A percentile compares a stretch with the other conserved stretches of the same genome.
Conservation (phyloP, 352 stramenopile species). For the Phytophthora fragariae region DNA sequence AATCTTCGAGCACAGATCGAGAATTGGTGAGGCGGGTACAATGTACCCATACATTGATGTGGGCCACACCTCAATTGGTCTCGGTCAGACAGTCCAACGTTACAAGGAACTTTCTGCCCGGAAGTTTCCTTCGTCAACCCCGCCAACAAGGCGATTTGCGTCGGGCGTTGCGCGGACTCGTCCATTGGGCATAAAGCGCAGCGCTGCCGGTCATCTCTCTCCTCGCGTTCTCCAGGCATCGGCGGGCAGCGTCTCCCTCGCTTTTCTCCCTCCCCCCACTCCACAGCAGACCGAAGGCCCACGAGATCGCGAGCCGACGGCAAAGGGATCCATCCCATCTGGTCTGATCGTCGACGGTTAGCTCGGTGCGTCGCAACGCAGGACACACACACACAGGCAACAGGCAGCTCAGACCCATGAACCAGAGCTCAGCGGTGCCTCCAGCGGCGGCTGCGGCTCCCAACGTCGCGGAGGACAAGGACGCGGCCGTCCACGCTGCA, state of each 20-base stretch:
- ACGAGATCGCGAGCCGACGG: slow-evolving; percentile 12
- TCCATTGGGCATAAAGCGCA: slow-evolving; percentile 31
- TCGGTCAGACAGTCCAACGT: too few species aligned
- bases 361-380: neutral
- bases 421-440: slow-evolving; percentile 13
- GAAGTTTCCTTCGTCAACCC: neutral
- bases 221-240: slow-evolving; percentile 5
- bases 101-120: too few species aligned
- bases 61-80: too few species aligned
- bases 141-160: slow-evolving; percentile 40
- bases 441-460: slow-evolving; percentile 6
- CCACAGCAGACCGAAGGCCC: neutral
- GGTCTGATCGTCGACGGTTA: slow-evolving; percentile 5
- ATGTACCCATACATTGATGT: too few species aligned
- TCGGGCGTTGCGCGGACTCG: slow-evolving; percentile 1
- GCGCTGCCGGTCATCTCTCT: slow-evolving; percentile 3
- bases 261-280: slow-evolving; percentile 1
- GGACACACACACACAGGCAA: neutral
- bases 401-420: slow-evolving; percentile 13
- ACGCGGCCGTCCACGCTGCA: slow-evolving; percentile 28
- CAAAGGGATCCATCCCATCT: slow-evolving; percentile 22
- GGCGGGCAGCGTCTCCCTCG: neutral
- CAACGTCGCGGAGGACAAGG: slow-evolving; percentile 2
- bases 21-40: too few species aligned
- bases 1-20: too few species aligned